phyloP scores from a whole-genome alignment of 495 filamentous ascomycete genomes.

The Clohesyomyces aquaticus region DNA sequence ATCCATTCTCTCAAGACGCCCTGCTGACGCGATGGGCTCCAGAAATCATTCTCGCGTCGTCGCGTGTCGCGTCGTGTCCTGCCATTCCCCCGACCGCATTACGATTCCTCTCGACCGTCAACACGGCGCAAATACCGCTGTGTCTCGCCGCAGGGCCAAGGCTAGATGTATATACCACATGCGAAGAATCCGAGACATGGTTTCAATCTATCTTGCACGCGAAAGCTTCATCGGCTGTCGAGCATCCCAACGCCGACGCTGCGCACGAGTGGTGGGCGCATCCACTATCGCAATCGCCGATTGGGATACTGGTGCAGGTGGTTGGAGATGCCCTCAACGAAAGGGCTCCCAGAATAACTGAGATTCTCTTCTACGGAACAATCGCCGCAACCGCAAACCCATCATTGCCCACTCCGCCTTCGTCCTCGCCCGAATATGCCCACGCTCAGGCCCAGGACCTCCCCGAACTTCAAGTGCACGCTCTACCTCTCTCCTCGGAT shows the following conservation, averaged over 20 bases:
- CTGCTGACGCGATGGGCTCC: constrained; percentile 4
- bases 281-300: constrained; percentile 33
- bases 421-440: constrained; percentile 46
- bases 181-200: constrained; percentile 35
- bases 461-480: constrained; percentile 41
- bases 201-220: constrained; percentile 31
- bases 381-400: constrained; percentile 7
- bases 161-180: constrained; percentile 37
- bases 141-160: constrained; percentile 39
- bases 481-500: constrained; percentile 50
- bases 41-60: constrained; percentile 30
- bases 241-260: neutral
- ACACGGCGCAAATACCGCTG: constrained; percentile 35
- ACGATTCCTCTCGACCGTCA: constrained; percentile 37
- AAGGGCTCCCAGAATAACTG: constrained; percentile 48
- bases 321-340: neutral
- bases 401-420: constrained; percentile 52
- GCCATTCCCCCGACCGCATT: constrained; percentile 25
- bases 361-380: constrained; percentile 59
- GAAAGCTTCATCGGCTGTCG: constrained; percentile 13
- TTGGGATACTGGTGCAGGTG: constrained; percentile 37
- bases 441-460: constrained; percentile 4
- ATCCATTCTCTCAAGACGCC: neutral
- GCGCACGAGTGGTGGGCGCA: constrained; percentile 34
- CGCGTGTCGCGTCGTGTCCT: constrained; percentile 12